These are phyloP conservation scores for Eimeria brunetti DNA, from an alignment of 169 alveolate species.

Conservation along the genomic window DNA sequence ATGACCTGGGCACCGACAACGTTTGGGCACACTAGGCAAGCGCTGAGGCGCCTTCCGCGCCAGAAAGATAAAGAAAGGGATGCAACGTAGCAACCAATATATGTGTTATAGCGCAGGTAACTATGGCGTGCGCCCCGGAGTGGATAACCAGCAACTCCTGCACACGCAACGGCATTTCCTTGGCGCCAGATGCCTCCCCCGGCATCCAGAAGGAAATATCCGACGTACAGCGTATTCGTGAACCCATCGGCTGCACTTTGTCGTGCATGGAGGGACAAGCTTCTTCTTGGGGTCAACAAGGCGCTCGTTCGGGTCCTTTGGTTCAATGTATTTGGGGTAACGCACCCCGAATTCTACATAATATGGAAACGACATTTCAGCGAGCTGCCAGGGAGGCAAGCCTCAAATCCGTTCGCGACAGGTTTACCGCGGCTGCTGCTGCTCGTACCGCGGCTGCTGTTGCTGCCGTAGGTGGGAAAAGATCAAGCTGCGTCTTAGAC, in stretches of 20 bases:
- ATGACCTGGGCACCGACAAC: background rate
- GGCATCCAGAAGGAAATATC: background rate
- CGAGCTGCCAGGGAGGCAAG: background rate
- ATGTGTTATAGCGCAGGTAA: background rate
- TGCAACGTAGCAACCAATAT: background rate
- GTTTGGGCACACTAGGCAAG: background rate
- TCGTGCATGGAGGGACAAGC: slow-evolving; percentile 86
- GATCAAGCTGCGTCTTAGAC: background rate
- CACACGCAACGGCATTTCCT: background rate
- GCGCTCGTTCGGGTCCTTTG: slow-evolving; percentile 85
- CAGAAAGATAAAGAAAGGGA: background rate
- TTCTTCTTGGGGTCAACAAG: slow-evolving; percentile 86
- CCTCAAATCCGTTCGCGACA: background rate
- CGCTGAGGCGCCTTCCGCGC: background rate
- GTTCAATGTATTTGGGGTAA: slow-evolving; percentile 84
- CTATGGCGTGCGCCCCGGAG: background rate
- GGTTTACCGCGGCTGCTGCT: background rate
- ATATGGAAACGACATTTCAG: slow-evolving; percentile 85
- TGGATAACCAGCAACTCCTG: background rate
- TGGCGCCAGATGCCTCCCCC: background rate
- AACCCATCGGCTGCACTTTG: slow-evolving; percentile 86
- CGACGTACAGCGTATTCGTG: slow-evolving; percentile 83
- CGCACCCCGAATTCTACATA: slow-evolving; percentile 84
- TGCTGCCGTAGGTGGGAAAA: background rate
- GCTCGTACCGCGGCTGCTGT: slow-evolving; percentile 3